Base-by-base conservation (phyloP, 1,284 basidiomycete species). In the Pseudozyma pruni region DNA sequence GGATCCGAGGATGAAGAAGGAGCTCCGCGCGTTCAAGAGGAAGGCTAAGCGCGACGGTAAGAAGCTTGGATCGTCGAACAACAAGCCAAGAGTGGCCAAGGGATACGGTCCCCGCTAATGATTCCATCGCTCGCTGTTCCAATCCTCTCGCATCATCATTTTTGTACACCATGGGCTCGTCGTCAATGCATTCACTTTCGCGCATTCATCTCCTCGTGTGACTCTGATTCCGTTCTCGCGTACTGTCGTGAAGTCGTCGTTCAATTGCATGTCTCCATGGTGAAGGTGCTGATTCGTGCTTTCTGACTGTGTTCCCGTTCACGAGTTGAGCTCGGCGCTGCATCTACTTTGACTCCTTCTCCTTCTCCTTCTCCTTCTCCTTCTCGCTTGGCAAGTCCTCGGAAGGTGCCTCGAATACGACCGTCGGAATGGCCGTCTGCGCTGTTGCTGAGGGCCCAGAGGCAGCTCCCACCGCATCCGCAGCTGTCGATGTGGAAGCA, bases 1-100 rank as follows among this genome's bases (percentile, higher is more conserved):
- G 37, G 80, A 82, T 48, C 49, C 67, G 34, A 64, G 80, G 32
- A 75, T 76, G 74, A 82, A 82, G 67, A 82, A 82, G 66, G 80
- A 82, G 54, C 59, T 81, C 2, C 76, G 80, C 17, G 80, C 80
- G 2, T 57, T 62, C 57, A 82, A 74, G 68, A 66, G 79, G 27
- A 66, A 59, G 25, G 73, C 75, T 60, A 76, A 82, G 72, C 55
- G 68, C 17, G 73, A 72, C 14, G 80, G 80, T 39, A 82, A 82
- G 64, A 81, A 81, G 76, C 63, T 69, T 35, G 73, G 72, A 32
- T 71, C 69, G 5, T 64, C 63, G 39, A 68, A 66, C 38, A 37
- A 47, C 31, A 72, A 70, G 48, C 67, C 62, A n/a, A 27, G 76
- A 16, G 61, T 61, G 6, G 60, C 75, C 19, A 78, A 76, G 41